Evolutionary conservation across 2,329 filamentous ascomycete species (phyloP).

Genomic region (Xylariaceae sp.): DNA sequence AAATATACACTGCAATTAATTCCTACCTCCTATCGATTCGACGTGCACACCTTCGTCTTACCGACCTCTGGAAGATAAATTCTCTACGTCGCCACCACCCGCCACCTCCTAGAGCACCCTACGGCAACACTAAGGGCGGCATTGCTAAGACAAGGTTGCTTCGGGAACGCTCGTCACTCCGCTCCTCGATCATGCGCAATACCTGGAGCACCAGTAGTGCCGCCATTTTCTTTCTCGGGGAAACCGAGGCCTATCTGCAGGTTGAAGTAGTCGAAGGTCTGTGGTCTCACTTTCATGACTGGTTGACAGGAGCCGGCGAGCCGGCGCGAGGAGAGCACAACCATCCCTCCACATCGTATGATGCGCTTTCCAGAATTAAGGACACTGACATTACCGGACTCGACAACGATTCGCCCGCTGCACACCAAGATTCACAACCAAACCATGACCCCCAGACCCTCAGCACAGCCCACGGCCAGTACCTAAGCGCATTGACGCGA

Average conservation of each 20-base stretch:
- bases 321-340: conserved; percentile 27
- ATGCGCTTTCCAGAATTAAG: not conserved
- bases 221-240: conserved; percentile 86
- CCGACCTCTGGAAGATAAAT: conserved; percentile 85
- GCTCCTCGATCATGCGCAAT: conserved; percentile 74
- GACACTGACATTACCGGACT: conserved; percentile 17
- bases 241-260: conserved; percentile 87
- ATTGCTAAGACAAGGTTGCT: conserved; percentile 66
- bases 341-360: conserved; percentile 14
- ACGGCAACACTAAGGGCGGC: conserved; percentile 66
- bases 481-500: conserved; percentile 72
- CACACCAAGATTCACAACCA: conserved; percentile 22
- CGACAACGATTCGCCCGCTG: conserved; percentile 13
- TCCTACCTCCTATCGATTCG: conserved; percentile 86
- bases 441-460: conserved; percentile 84
- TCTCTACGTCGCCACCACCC: conserved; percentile 79
- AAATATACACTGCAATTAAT: conserved; percentile 84
- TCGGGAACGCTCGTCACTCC: conserved; percentile 67
- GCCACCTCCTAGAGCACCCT: conserved; percentile 69
- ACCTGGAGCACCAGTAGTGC: conserved; percentile 91
- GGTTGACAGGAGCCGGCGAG: conserved; percentile 63
- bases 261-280: conserved; percentile 84
- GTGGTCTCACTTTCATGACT: conserved; percentile 79
- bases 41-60: conserved; percentile 82
- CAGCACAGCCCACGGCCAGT: conserved; percentile 77